Percentiles rank a stretch among this genome's conserved stretches.
Evolutionary conservation across 257 asterid species (phyloP).

Genomic region (Jaltomata sinuosa): DNA sequence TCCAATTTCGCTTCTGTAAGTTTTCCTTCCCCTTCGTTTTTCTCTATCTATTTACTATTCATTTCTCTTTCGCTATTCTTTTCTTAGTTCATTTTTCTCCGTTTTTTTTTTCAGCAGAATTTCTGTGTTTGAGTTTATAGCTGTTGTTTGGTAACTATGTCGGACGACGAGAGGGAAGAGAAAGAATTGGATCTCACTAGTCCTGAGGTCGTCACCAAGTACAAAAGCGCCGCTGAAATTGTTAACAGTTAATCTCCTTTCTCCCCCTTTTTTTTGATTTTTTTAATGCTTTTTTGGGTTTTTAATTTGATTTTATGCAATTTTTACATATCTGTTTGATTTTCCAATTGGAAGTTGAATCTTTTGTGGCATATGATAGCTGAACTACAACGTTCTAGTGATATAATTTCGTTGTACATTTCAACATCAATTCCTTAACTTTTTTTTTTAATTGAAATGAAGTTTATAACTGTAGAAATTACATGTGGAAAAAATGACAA

Average conservation of each 20-base stretch:
- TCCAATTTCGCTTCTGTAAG: background rate
- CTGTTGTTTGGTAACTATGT: slow-evolving; percentile 30
- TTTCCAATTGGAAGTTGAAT: background rate
- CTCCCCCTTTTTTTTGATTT: background rate
- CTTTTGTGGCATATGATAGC: background rate
- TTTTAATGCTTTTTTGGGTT: background rate
- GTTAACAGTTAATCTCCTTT: slow-evolving; percentile 45
- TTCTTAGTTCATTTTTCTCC: background rate
- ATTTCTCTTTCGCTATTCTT: background rate
- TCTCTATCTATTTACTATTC: background rate
- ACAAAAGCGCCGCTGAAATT: slow-evolving; percentile 89
- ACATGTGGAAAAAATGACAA: background rate
- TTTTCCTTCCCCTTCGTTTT: background rate
- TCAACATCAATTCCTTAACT: background rate
- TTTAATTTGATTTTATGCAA: background rate
- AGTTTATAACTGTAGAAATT: background rate
- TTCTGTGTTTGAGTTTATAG: background rate
- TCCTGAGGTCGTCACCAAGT: slow-evolving; percentile 88
- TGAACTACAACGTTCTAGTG: background rate
- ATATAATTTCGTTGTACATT: background rate
- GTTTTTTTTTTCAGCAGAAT: background rate
- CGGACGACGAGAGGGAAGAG: slow-evolving; percentile 96
- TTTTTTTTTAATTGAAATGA: background rate
- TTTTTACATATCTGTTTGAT: background rate
- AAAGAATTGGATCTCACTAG: slow-evolving; percentile 80